phyloP scores from a whole-genome alignment of 768 basidiomycete genomes.

The Sutorius australiensis region DNA sequence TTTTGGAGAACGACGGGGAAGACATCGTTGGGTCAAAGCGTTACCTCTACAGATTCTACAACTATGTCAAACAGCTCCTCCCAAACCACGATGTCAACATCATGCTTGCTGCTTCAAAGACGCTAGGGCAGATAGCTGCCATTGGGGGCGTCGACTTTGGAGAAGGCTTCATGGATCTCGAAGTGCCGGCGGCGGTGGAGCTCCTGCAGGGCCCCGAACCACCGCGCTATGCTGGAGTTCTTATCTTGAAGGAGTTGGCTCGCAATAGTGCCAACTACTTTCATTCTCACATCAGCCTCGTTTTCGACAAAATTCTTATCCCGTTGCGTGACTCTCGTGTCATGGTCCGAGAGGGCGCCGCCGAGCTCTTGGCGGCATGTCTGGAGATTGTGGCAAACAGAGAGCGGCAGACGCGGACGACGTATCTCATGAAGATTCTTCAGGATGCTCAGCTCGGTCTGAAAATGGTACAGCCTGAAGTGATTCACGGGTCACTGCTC shows the following conservation, averaged over 20 bases:
- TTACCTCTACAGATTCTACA: conserved; percentile 82
- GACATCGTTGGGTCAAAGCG: conserved; percentile 78
- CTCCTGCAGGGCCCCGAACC: conserved; percentile 74
- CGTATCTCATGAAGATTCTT: conserved; percentile 77
- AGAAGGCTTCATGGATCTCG: conserved; percentile 85
- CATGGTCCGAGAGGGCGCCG: conserved; percentile 89
- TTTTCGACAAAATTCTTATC: conserved; percentile 90
- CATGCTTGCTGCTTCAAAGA: conserved; percentile 93
- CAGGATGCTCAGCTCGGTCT: conserved; percentile 83
- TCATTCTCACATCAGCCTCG: conserved; percentile 79
- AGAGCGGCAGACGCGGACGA: conserved; percentile 61
- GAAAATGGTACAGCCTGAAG: conserved; percentile 76
- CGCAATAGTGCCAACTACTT: conserved; percentile 85
- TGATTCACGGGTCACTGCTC: conserved; percentile 88
- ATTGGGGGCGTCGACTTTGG: conserved; percentile 82
- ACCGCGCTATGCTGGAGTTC: conserved; percentile 87
- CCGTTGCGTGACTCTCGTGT: conserved; percentile 86
- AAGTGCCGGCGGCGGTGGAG: conserved; percentile 81
- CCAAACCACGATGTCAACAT: conserved; percentile 89
- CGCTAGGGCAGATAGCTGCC: conserved; percentile 80
- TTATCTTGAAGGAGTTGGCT: conserved; percentile 92
- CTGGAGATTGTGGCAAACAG: conserved; percentile 80
- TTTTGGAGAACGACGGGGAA: conserved; percentile 73
- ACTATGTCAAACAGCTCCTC: conserved; percentile 90
- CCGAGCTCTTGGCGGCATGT: conserved; percentile 89